Percentiles rank a stretch among this genome's conserved stretches.
These are phyloP conservation scores for Myochromella boudieri DNA, from an alignment of 768 basidiomycete genomes.

Conservation along the genomic window DNA sequence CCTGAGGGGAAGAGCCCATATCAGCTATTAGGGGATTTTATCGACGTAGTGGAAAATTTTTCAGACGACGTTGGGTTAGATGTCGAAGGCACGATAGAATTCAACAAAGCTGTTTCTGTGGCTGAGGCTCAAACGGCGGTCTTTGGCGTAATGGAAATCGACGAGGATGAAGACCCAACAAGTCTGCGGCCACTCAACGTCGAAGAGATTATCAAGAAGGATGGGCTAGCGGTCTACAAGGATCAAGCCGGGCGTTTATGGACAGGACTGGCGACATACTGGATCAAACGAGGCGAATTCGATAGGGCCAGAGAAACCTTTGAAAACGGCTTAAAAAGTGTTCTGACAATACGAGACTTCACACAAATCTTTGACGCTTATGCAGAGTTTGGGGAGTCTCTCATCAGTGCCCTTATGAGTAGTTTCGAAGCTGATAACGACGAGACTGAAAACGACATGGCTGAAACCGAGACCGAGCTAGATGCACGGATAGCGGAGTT, in stretches of 20 bases:
- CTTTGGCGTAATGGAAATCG: slow-evolving; percentile 43
- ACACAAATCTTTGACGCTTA: slow-evolving; percentile 98
- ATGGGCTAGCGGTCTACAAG: slow-evolving; percentile 88
- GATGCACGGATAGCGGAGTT: slow-evolving; percentile 90
- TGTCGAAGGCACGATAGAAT: slow-evolving; percentile 66
- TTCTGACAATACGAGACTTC: slow-evolving; percentile 94
- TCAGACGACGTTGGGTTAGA: slow-evolving; percentile 93
- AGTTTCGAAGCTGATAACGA: slow-evolving; percentile 77
- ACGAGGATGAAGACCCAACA: slow-evolving; percentile 82
- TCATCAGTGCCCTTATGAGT: slow-evolving; percentile 89
- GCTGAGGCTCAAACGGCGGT: slow-evolving; percentile 45
- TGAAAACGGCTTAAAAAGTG: slow-evolving; percentile 79
- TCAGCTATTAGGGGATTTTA: slow-evolving; percentile 88
- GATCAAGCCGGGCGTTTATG: slow-evolving; percentile 96
- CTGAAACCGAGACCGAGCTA: slow-evolving; percentile 79
- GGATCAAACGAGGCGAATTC: slow-evolving; percentile 97
- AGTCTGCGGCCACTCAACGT: slow-evolving; percentile 77
- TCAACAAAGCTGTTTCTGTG: slow-evolving; percentile 50
- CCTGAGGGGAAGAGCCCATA: slow-evolving; percentile 95
- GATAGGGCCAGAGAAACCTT: slow-evolving; percentile 87
- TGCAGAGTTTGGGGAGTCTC: slow-evolving; percentile 88
- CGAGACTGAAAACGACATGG: slow-evolving; percentile 61
- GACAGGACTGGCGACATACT: slow-evolving; percentile 96
- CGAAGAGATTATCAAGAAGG: slow-evolving; percentile 78
- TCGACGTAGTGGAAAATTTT: slow-evolving; percentile 87